These are phyloP conservation scores for Abortiporus biennis DNA, from an alignment of 1,284 basidiomycete species.

Conservation along the genomic window DNA sequence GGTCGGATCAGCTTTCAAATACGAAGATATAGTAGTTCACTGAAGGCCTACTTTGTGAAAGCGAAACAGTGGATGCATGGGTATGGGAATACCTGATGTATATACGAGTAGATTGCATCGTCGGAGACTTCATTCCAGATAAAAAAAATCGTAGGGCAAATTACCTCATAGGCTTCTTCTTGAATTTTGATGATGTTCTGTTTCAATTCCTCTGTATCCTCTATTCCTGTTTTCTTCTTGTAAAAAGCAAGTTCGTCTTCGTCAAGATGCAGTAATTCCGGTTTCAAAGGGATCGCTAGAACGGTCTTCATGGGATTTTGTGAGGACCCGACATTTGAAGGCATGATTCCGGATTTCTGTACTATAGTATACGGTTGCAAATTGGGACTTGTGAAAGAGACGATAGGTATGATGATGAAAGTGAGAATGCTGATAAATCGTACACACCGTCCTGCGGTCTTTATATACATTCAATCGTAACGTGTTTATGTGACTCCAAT, in stretches of 20 bases:
- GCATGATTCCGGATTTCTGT: too few relatives aligned
- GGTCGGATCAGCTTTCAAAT: background rate
- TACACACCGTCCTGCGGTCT: too few relatives aligned
- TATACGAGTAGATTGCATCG: background rate
- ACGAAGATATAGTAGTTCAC: constrained; percentile 26
- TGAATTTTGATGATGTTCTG: constrained; percentile 40
- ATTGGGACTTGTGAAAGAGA: too few relatives aligned
- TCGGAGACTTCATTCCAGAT: too few relatives aligned
- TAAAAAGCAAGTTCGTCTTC: constrained; percentile 30
- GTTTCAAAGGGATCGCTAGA: constrained; percentile 16
- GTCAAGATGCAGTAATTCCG: constrained; percentile 14
- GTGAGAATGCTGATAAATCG: too few relatives aligned
- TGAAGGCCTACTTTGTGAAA: constrained; percentile 32
- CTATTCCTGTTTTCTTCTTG: constrained; percentile 33
- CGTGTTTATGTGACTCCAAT: too few relatives aligned
- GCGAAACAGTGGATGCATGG: constrained; percentile 35
- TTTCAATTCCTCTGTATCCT: constrained; percentile 33
- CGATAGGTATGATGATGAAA: too few relatives aligned
- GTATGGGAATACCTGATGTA: constrained; percentile 32
- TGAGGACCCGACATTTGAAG: too few relatives aligned
- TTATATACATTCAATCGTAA: too few relatives aligned
- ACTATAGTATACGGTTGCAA: too few relatives aligned
- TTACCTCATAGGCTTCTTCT: constrained; percentile 35
- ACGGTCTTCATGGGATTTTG: too few relatives aligned
- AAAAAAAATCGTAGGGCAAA: too few relatives aligned